Conservation (phyloP, 495 filamentous ascomycete genomes). For the Aspergillus indologenus region DNA sequence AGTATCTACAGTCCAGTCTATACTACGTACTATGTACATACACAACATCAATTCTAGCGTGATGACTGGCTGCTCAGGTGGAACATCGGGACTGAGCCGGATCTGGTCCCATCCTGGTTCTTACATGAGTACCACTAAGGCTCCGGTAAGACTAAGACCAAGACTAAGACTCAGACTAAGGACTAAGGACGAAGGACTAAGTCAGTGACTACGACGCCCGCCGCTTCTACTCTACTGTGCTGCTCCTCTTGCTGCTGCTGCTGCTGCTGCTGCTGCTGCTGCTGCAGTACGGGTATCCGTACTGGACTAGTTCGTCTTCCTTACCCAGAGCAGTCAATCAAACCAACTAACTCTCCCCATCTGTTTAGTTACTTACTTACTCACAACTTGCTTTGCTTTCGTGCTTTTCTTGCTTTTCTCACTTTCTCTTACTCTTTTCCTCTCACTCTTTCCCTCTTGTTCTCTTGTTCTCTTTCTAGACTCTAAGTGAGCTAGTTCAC, state of each 20-base stretch:
- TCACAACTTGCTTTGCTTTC: background rate
- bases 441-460: constrained; percentile 9
- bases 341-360: background rate
- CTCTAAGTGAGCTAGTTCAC: constrained; percentile 8
- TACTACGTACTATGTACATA: no score
- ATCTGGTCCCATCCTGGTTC: constrained; percentile 7
- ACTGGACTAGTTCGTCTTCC: background rate
- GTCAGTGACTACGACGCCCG: background rate
- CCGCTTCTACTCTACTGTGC: no score
- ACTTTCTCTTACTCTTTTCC: constrained; percentile 5
- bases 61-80: constrained; percentile 15
- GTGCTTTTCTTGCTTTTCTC: constrained; percentile 3
- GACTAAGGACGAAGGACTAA: no score
- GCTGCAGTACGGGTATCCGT: background rate
- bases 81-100: constrained; percentile 19
- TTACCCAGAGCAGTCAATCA: background rate
- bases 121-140: no score
- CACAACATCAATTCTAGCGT: constrained; percentile 16
- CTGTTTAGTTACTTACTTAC: background rate
- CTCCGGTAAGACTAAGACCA: no score
- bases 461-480: background rate
- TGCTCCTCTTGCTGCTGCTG: no score
- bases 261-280: background rate
- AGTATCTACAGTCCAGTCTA: no score
- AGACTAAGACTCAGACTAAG: no score